These are phyloP conservation scores for Auriscalpium microsporum DNA, from an alignment of 768 basidiomycete species.

Conservation along the genomic window DNA sequence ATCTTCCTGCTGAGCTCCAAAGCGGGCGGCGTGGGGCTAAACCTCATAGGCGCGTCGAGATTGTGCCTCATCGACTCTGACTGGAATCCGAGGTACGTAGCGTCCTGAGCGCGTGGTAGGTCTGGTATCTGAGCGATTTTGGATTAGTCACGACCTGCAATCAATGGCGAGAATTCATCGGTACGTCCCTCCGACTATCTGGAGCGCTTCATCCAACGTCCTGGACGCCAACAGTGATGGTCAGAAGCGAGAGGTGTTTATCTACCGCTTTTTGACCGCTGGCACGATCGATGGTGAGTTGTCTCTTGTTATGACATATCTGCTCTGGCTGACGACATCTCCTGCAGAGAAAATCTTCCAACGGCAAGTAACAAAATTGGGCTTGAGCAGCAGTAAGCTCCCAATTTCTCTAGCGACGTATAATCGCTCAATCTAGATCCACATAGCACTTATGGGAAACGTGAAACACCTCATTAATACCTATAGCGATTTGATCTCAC, in stretches of 20 bases:
- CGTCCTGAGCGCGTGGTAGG: neutral
- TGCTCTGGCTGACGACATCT: constrained; percentile 1
- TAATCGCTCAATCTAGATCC: constrained; percentile 1
- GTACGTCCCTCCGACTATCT: constrained; percentile 30
- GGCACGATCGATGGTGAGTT: constrained; percentile 79
- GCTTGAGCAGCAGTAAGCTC: constrained; percentile 72
- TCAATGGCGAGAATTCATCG: constrained; percentile 96
- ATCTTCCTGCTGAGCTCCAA: constrained; percentile 91
- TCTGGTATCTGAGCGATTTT: neutral
- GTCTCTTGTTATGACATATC: neutral
- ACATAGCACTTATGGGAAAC: constrained; percentile 61
- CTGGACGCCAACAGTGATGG: constrained; percentile 57
- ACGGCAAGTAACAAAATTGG: constrained; percentile 90
- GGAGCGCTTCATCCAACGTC: neutral
- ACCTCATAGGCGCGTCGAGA: constrained; percentile 85
- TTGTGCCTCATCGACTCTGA: constrained; percentile 83
- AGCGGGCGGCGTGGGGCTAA: constrained; percentile 91
- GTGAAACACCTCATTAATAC: constrained; percentile 29
- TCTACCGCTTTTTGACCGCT: constrained; percentile 79
- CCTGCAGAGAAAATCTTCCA: constrained; percentile 81
- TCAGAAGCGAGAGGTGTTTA: constrained; percentile 84
- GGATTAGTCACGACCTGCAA: constrained; percentile 75
- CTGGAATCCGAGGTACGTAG: constrained; percentile 82
- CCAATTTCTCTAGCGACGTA: constrained; percentile 15
- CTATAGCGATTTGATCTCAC: constrained; percentile 8